Conservation (phyloP, 495 filamentous ascomycete genomes). For the Trichocladium uniseriatum region DNA sequence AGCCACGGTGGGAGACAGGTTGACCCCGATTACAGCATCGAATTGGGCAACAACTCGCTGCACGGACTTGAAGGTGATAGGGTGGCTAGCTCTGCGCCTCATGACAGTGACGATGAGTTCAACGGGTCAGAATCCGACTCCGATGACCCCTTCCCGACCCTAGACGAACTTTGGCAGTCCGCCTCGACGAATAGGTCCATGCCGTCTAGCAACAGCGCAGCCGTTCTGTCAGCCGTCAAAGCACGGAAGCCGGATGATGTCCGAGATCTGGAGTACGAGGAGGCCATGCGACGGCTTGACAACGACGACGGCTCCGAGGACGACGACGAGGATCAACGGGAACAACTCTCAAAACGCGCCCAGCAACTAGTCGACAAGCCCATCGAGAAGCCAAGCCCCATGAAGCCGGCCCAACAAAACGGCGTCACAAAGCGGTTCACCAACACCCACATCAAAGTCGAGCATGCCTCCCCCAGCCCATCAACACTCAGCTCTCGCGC, state of each 20-base stretch:
- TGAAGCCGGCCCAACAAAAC: background rate
- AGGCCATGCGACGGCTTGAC: slow-evolving; percentile 29
- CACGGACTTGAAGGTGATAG: slow-evolving; percentile 10
- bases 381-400: slow-evolving; percentile 18
- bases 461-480: background rate
- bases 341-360: slow-evolving; percentile 1
- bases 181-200: slow-evolving; percentile 21
- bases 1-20: slow-evolving; percentile 32
- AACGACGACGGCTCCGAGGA: slow-evolving; percentile 7
- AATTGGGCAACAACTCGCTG: slow-evolving; percentile 20
- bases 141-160: slow-evolving; percentile 26
- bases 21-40: slow-evolving; percentile 25
- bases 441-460: slow-evolving; percentile 3
- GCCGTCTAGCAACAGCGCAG: slow-evolving; percentile 14
- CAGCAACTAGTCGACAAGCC: slow-evolving; percentile 13
- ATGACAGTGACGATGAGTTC: slow-evolving; percentile 4
- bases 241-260: slow-evolving; percentile 15
- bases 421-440: background rate
- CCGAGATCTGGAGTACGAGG: slow-evolving; percentile 27
- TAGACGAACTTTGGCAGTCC: slow-evolving; percentile 30
- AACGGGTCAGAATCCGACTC: slow-evolving; percentile 7
- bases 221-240: slow-evolving; percentile 9
- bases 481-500: background rate
- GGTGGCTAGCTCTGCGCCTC: background rate
- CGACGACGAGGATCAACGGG: background rate